phyloP scores from a whole-genome alignment of 495 filamentous ascomycete genomes.

The Tuber microsphaerosporum region DNA sequence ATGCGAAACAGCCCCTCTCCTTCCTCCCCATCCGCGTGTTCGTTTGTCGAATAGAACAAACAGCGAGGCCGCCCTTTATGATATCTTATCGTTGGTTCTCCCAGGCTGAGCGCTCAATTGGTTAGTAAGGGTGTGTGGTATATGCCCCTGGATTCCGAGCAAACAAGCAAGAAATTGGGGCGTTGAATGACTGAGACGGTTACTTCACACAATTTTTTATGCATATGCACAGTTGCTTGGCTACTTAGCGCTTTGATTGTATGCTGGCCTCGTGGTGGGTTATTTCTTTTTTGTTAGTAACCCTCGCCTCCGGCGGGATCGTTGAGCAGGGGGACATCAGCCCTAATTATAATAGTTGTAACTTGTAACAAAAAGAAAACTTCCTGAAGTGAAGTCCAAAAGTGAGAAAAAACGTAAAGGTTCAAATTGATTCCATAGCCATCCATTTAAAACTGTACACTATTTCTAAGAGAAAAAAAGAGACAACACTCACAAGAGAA shows the following conservation, averaged over 20 bases:
- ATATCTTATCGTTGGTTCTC: background rate
- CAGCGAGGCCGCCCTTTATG: background rate
- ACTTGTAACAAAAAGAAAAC: background rate
- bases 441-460: background rate
- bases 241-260: background rate
- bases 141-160: background rate
- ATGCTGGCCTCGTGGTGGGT: background rate
- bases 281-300: background rate
- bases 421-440: background rate
- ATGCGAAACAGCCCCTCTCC: background rate
- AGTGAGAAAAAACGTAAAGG: background rate
- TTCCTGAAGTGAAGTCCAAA: background rate
- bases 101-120: background rate
- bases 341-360: background rate
- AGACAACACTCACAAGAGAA: too few species aligned
- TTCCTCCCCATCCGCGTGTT: background rate
- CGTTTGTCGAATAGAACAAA: background rate
- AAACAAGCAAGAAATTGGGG: background rate
- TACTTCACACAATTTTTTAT: background rate
- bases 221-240: background rate
- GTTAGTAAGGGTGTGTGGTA: background rate
- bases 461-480: background rate
- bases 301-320: background rate
- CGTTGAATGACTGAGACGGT: background rate
- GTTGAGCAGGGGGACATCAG: background rate